These are phyloP conservation scores for Globisporangium megalacanthum DNA, from an alignment of 352 stramenopile species.

Conservation along the genomic window DNA sequence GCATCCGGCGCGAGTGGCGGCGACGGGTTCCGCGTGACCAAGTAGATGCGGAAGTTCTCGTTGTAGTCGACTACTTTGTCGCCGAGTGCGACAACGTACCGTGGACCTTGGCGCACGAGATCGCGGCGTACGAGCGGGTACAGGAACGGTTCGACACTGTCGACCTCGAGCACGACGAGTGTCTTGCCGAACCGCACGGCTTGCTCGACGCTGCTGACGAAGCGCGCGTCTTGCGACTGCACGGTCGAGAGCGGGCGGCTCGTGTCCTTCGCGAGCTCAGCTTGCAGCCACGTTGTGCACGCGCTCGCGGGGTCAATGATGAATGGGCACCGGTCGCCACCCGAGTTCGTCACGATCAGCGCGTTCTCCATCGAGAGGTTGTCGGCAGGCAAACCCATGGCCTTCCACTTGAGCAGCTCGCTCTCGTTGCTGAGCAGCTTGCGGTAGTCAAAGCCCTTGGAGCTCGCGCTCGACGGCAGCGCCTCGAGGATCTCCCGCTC, in stretches of 20 bases:
- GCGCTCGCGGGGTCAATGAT: slow-evolving; percentile 93
- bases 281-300: slow-evolving; percentile 86
- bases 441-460: slow-evolving; percentile 69
- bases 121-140: slow-evolving; percentile 91
- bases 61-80: slow-evolving; percentile 95
- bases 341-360: slow-evolving; percentile 81
- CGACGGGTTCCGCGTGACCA: slow-evolving; percentile 90
- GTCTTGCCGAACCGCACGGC: slow-evolving; percentile 96
- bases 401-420: slow-evolving; percentile 92
- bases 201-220: slow-evolving; percentile 91
- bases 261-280: slow-evolving; percentile 81
- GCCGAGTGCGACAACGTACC: slow-evolving; percentile 87
- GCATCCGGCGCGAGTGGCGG: slow-evolving; percentile 87
- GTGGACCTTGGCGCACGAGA: slow-evolving; percentile 87
- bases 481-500: slow-evolving; percentile 52
- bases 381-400: slow-evolving; percentile 88
- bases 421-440: slow-evolving; percentile 90
- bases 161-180: slow-evolving; percentile 90
- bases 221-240: slow-evolving; percentile 78
- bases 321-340: slow-evolving; percentile 85
- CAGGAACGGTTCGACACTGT: slow-evolving; percentile 90
- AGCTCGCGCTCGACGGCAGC: slow-evolving; percentile 15
- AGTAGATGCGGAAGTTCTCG: slow-evolving; percentile 90
- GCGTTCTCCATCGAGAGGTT: slow-evolving; percentile 94
- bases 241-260: slow-evolving; percentile 86